Percentiles rank a stretch among this genome's conserved stretches.
Conservation (phyloP, 768 basidiomycete species). For the Calvatia gigantea region DNA sequence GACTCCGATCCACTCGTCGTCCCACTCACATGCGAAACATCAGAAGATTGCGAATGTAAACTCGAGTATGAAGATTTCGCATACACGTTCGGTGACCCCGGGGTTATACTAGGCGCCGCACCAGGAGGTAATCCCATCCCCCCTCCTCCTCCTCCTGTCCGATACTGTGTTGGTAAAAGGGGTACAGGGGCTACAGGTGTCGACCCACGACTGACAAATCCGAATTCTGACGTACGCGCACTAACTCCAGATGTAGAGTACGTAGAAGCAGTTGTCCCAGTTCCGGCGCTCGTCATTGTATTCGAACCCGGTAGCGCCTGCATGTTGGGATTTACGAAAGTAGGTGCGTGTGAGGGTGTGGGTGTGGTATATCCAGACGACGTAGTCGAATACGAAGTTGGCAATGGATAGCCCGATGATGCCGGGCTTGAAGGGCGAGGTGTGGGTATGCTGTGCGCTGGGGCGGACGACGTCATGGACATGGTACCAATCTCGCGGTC, state of each 20-base stretch:
- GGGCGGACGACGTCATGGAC: background rate
- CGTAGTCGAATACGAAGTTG: background rate
- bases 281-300: background rate
- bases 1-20: background rate
- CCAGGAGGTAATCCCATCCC: background rate
- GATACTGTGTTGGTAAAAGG: background rate
- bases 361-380: background rate
- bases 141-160: background rate
- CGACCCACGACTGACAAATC: conserved; percentile 4
- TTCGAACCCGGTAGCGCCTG: background rate
- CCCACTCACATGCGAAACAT: background rate
- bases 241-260: conserved; percentile 12
- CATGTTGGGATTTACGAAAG: background rate
- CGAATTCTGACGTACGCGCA: conserved; percentile 14
- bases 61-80: background rate
- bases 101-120: background rate
- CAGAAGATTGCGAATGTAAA: background rate
- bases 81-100: background rate
- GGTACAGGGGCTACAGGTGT: background rate
- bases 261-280: conserved; percentile 7
- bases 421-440: background rate
- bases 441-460: background rate
- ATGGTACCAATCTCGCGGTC: background rate
- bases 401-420: background rate
- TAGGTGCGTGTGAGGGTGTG: background rate